Evolutionary conservation across 2,329 filamentous ascomycete genomes (phyloP), one percentile per base, ranked within the genome.

Genomic region (Grosmannia huntii): DNA sequence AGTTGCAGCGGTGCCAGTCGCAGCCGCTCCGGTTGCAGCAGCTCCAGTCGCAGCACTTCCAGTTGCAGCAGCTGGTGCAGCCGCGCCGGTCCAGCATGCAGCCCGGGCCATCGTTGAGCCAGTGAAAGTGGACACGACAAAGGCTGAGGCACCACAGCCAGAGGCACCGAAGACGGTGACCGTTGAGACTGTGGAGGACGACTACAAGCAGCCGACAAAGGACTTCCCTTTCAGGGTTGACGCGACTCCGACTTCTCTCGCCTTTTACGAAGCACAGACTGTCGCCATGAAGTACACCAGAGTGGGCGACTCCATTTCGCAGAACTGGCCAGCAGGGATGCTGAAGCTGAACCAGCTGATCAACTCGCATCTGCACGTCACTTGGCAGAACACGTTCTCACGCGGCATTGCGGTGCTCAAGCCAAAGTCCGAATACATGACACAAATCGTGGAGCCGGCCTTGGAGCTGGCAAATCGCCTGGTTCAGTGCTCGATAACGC

Each of bases 361-460:
- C 68, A 91, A 88, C 66, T 80, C 85, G 2, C 94, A 97, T 69
- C 77, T 97, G 4, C 91, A 96, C 68, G 79, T 80, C 57, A 87
- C 84, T 12, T 97, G 94, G 82, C 90, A 95, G 67, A 88, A 86
- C 64, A 77, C 77, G 25, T 95, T 94, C 70, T 75, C 81, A 1
- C 77, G 80, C 46, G 92, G 94, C 33, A 86, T 97, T 59, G 81
- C 85, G 5, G 83, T 96, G 3, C 75, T 95, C 50, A 91, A 95
- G 68, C 90, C 92, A 0, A 77, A 87, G 23, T 81, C 88, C 1
- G 75, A 86, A 56, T 84, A 90, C 68, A 92, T 87, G 46, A 87
- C 86, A 1, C 78, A 83, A 19, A 76, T 95, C 64, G 78, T 90
- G 55, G 77, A 82, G 58, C 83, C 86, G 41, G 87, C 87, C 3